phyloP scores from a whole-genome alignment of 192 early-diverging fungal genomes.

The Coemansia sp. region DNA sequence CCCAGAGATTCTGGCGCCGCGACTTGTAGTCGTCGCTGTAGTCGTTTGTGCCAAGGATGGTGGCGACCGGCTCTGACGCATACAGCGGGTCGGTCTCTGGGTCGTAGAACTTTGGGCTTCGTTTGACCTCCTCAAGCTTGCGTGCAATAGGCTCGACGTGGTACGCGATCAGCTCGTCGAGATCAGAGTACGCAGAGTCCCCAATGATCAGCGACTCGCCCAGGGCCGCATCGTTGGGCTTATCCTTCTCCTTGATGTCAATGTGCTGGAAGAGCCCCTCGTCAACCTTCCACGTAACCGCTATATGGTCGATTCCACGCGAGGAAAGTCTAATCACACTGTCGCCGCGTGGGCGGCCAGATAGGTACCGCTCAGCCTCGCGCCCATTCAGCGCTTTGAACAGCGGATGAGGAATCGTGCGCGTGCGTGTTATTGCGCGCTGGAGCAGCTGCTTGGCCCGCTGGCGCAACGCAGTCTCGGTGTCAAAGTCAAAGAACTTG shows the following conservation, averaged over 20 bases:
- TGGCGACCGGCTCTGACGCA: constrained; percentile 56
- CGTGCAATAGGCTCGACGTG: constrained; percentile 83
- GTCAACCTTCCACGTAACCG: constrained; percentile 91
- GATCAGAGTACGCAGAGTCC: constrained; percentile 70
- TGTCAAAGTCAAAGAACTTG: constrained; percentile 61
- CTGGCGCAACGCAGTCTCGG: constrained; percentile 47
- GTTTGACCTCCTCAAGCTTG: constrained; percentile 68
- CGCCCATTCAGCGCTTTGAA: constrained; percentile 73
- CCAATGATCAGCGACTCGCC: constrained; percentile 71
- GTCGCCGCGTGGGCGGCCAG: constrained; percentile 66
- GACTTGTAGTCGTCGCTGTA: constrained; percentile 19
- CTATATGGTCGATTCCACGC: constrained; percentile 82
- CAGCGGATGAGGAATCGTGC: constrained; percentile 81
- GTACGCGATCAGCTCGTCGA: constrained; percentile 89
- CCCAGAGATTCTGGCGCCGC: constrained; percentile 35
- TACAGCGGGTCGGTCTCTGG: constrained; percentile 55
- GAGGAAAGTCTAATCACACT: constrained; percentile 90
- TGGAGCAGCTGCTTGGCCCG: constrained; percentile 31
- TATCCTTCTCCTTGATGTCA: constrained; percentile 56
- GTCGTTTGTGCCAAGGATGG: constrained; percentile 22
- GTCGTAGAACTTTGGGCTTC: constrained; percentile 77
- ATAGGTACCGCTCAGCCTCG: constrained; percentile 74
- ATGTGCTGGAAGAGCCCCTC: constrained; percentile 88
- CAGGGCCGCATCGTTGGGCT: constrained; percentile 70
- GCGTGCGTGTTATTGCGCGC: constrained; percentile 48